Base-by-base conservation (phyloP, 805 yeast species). In the Candida hungchunana region DNA sequence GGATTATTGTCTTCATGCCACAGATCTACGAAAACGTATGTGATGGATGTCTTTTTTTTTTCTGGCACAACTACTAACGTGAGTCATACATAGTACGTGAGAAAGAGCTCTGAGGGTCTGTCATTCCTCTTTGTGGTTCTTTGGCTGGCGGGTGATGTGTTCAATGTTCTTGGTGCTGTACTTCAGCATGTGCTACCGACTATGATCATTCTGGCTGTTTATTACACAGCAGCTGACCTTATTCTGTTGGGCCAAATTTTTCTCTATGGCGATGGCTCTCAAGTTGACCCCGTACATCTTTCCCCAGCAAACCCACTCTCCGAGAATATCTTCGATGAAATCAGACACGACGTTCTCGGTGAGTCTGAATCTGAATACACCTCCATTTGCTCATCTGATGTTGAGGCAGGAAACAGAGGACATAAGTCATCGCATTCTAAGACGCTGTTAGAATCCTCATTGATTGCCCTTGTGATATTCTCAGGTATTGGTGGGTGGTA, bases 1-100 rank as follows among this genome's bases (percentile, higher is more conserved):
- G 98, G 98, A 82, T 93, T 41, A 89, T 93, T 32, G 98, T 90
- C 13, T 90, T 93, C 67, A 94, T 95, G 25, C 97, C 97, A 9
- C 97, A 90, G 57, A 82, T 93, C 29, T 89, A 87, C 59, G 97
- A 93, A 56, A 90, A 89, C 58, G 38, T 38, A 27, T 21, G 38
- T 38, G 7, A n/a, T 7, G 17, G n/a, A 9, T 22, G 15, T 16
- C 19, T 12, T 12, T 19, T 11, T 18, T 8, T 29, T 13, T 13
- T 24, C n/a, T 13, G n/a, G n/a, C n/a, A n/a, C n/a, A n/a, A n/a
- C n/a, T n/a, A n/a, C n/a, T n/a, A n/a, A n/a, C n/a, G n/a, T n/a
- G n/a, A n/a, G n/a, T n/a, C n/a, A n/a, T n/a, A n/a, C n/a, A 13
- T 29, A 37, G 40, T 88, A 85, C 54, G 70, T 72, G 42, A 67